Base-by-base conservation (phyloP, 75 land plant species). In the Larix kaempferi region DNA sequence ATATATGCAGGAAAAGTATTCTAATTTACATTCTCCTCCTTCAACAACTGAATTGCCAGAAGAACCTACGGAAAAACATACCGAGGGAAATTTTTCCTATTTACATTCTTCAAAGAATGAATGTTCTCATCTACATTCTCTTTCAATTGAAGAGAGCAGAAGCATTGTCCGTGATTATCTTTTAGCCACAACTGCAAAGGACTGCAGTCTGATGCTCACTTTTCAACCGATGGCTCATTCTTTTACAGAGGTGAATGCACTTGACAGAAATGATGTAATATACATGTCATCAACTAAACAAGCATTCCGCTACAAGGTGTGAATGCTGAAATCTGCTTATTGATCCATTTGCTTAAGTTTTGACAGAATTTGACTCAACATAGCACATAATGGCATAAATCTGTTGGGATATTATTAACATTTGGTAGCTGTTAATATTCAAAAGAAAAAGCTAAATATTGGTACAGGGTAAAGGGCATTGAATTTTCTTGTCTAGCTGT, bases 181-280 rank as follows among this genome's bases (percentile, higher is more conserved):
- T 75, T 84, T 97, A 82, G 85, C 99, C 78, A 93, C 91, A 57
- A 97, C 99, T 85, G 95, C 92, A 26, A 97, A 97, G 78, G 99
- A 97, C 76, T 97, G 93, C 76, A 95, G 99, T 73, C 73, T 97
- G 78, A 94, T 97, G 92, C 74, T 97, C 77, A 85, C 93, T 62
- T 91, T 97, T 74, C 87, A 85, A 58, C 91, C 81, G 4, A 74
- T 67, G 56, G 39, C 71, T 25, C 33, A 57, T 74, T 10, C 17
- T 71, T 76, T 37, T 75, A 64, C 79, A 55, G 73, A 80, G 41
- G 33, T 56, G 37, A 71, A 63, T 49, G 71, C 79, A 33, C 21
- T 77, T 5, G 33, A 76, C 62, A 26, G 55, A 52, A 56, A 55
- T 55, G 27, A 56, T 25, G 39, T 23, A 25, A 60, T 91, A 12